Percentiles rank a stretch among this genome's conserved stretches.
These are phyloP conservation scores for Chlamydomonas sp. DNA, from an alignment of 139 green algal genomes.

Conservation along the genomic window DNA sequence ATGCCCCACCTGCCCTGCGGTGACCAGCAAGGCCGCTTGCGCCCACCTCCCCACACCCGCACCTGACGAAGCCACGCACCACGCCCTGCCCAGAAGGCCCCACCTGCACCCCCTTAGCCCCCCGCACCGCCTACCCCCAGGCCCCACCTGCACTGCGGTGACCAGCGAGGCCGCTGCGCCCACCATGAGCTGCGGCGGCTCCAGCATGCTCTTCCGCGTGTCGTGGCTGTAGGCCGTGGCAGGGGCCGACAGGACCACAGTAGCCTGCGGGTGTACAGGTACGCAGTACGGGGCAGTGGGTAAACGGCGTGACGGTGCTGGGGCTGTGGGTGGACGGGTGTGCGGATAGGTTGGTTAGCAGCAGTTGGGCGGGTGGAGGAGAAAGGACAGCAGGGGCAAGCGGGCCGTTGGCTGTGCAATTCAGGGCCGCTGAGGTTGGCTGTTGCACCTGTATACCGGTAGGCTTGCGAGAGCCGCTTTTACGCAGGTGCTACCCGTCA, in stretches of 20 bases:
- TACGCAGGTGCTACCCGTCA: too few species aligned
- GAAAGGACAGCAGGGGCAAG: neutral
- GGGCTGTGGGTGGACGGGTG: too few species aligned
- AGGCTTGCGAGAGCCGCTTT: too few species aligned
- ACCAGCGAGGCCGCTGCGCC: constrained; percentile 63
- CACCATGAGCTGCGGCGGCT: constrained; percentile 52
- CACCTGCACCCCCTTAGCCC: too few species aligned
- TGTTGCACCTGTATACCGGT: too few species aligned
- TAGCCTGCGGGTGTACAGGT: constrained; percentile 53
- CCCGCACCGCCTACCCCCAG: neutral
- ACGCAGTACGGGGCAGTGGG: too few species aligned
- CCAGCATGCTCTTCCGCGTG: constrained; percentile 41
- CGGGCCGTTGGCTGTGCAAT: neutral
- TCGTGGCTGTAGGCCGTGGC: constrained; percentile 65
- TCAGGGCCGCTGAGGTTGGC: neutral
- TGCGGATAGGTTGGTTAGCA: neutral
- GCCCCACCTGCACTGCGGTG: constrained; percentile 70
- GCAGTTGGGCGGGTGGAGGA: neutral
- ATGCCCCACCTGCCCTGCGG: constrained; percentile 63
- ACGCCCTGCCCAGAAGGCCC: too few species aligned
- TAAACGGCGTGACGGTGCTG: too few species aligned
- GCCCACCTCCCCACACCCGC: too few species aligned
- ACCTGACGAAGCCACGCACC: too few species aligned
- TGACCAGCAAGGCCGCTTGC: constrained; percentile 52
- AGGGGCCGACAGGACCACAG: constrained; percentile 54